Evolutionary conservation across 1,139 yeast genomes (phyloP).

Genomic region (Hemisphaericaspora subhashii): DNA sequence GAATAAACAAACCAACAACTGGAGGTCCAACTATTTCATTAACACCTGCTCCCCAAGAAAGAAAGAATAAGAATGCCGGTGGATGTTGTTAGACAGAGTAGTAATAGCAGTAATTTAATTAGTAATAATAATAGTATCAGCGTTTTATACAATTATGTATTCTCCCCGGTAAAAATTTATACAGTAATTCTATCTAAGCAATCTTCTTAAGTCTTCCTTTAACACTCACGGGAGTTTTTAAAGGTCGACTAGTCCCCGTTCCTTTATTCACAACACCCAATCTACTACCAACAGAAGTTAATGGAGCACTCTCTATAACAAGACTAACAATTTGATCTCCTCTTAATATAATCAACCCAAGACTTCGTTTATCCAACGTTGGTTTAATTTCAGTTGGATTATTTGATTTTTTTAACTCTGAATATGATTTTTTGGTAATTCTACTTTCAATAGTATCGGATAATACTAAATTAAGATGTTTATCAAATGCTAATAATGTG

Average conservation of each 20-base stretch:
- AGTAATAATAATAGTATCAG: background rate
- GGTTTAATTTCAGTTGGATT: constrained; percentile 20
- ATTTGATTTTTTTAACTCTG: constrained; percentile 32
- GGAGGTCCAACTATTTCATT: constrained; percentile 89
- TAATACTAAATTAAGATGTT: constrained; percentile 82
- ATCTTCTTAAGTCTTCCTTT: constrained; percentile 16
- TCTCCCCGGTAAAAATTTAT: too few species aligned
- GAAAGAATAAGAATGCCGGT: constrained; percentile 57
- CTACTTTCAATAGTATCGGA: constrained; percentile 85
- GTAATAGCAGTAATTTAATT: background rate
- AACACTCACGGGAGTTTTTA: constrained; percentile 31
- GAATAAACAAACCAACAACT: constrained; percentile 43
- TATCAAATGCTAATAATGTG: constrained; percentile 82
- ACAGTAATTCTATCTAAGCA: constrained; percentile 8
- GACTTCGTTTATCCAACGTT: constrained; percentile 62
- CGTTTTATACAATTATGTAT: too few species aligned
- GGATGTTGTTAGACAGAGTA: constrained; percentile 53
- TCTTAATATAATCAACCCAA: constrained; percentile 81
- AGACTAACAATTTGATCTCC: constrained; percentile 90
- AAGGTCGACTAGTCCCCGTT: constrained; percentile 43
- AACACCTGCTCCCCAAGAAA: constrained; percentile 90
- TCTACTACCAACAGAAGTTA: constrained; percentile 46
- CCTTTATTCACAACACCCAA: constrained; percentile 35
- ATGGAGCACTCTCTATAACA: constrained; percentile 78
- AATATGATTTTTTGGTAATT: constrained; percentile 58